Evolutionary conservation across 768 basidiomycete species (phyloP), one percentile per base, ranked within the genome.

Genomic region (Auricularia heimuer): DNA sequence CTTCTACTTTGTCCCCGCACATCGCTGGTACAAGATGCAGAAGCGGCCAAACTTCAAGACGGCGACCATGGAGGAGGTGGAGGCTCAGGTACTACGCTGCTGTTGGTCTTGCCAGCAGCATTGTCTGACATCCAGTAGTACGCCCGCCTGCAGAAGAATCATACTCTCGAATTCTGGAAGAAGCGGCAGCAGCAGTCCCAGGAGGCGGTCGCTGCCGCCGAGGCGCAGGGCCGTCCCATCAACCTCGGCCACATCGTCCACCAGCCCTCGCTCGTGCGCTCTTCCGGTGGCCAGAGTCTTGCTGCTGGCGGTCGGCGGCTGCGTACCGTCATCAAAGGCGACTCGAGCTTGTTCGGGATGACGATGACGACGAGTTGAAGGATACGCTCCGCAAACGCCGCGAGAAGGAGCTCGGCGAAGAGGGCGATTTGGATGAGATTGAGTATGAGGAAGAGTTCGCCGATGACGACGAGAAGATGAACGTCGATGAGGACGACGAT

Each of bases 21-120:
- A 92, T 73, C 82, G 92, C 54, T 94, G 90, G 90, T 95, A 94
- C 80, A 92, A 92, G 75, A 94, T 94, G 73, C 90, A 90, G 76
- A 92, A 92, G 80, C 86, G 86, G 69, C 81, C 89, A 54, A 88
- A 86, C 70, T 85, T 92, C 70, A 70, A 70, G 29, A 77, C 90
- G 16, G 87, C 86, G 54, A 83, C 83, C 47, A 80, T 80, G 75
- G 89, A 78, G 77, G 85, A 79, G 77, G 88, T 79, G 70, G 54
- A 61, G 51, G 6, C 61, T 70, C 45, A 42, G 39, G 39, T 42
- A 42, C 1, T 14, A 33, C 61, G 4, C 34, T 21, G 36, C 18
- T 44, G 21, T 21, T 2, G 3, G 11, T 6, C 37, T 24, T 56
- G 8, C 33, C n/a, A 14, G 24, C n/a, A 73, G 73, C 72, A 71